Evolutionary conservation across 805 yeast species (phyloP), one percentile per base, ranked within the genome.

Genomic region (Ascoidea rubescens): DNA sequence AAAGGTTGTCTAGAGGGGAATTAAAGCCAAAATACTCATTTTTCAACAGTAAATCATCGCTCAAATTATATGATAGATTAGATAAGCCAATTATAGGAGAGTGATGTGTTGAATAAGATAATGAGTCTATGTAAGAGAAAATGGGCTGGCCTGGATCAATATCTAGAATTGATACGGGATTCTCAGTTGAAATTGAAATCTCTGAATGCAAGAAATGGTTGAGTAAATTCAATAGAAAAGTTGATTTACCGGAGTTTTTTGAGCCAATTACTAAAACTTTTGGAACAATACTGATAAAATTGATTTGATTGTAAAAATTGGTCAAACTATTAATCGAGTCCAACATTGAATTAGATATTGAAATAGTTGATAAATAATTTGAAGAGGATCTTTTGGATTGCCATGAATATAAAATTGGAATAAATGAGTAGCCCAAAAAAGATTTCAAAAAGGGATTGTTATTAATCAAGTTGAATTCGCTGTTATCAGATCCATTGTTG

Each of bases 111-210:
- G 75, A 63, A 12, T 77, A 58, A 0, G 82, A 73, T 6, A 79
- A 60, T 49, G 74, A 69, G 46, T 70, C 73, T 0, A 81, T 79
- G 7, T 55, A 56, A 2, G 79, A 73, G 50, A 69, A 71, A 55
- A 75, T 81, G 0, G 80, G 69, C 55, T 78, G 82, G 0, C 79
- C 82, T 2, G 83, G 82, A 56, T 79, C 84, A 5, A 79, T 58
- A 55, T 79, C 83, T 48, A 79, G 53, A 10, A 75, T 67, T 2
- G 70, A 67, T 12, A 74, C 66, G 1, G 64, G 57, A 1, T 57
- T 42, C 1, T 52, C 46, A 5, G 49, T 48, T 1, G 55, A 50
- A 1, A 44, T 17, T 17, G 5, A 50, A 17, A 33, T 50, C 47
- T 14, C 49, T 45, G 32, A 33, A 14, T 32, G 16, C 31, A 43